A percentile compares a stretch with the other conserved stretches of the same genome.
Evolutionary conservation across 306 rosid species (phyloP).

Genomic region (Vigna radiata): DNA sequence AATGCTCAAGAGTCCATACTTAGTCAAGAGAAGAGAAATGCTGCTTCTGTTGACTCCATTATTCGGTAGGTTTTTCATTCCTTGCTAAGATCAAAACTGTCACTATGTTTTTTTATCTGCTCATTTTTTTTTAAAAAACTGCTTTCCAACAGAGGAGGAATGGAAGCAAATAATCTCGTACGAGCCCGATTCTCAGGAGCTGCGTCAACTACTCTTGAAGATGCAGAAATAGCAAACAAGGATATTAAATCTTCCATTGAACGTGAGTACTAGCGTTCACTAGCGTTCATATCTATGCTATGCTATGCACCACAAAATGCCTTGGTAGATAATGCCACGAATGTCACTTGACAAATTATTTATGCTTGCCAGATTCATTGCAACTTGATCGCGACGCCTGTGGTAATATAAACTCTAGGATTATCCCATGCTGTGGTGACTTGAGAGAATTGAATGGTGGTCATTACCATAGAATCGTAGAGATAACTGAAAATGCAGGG

Average conservation of each 20-base stretch:
- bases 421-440: slow-evolving; percentile 88
- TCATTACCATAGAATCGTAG: slow-evolving; percentile 86
- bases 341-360: slow-evolving; percentile 41
- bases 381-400: slow-evolving; percentile 95
- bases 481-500: slow-evolving; percentile 92
- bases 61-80: slow-evolving; percentile 65
- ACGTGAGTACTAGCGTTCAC: slow-evolving; percentile 63
- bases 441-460: slow-evolving; percentile 89
- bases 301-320: background rate
- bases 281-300: slow-evolving; percentile 24
- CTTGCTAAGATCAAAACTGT: slow-evolving; percentile 1
- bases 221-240: slow-evolving; percentile 78
- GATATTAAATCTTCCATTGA: slow-evolving; percentile 83
- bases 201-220: slow-evolving; percentile 78
- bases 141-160: slow-evolving; percentile 67
- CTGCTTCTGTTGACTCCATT: slow-evolving; percentile 78
- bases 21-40: slow-evolving; percentile 73
- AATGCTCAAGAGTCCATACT: slow-evolving; percentile 91
- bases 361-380: slow-evolving; percentile 79
- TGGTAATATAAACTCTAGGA: slow-evolving; percentile 80
- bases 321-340: background rate
- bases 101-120: slow-evolving; percentile 22
- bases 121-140: slow-evolving; percentile 24
- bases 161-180: slow-evolving; percentile 74
- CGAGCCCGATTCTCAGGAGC: slow-evolving; percentile 77